Evolutionary conservation across 2,329 filamentous ascomycete genomes (phyloP).

Genomic region (Aureobasidium mangrovei): DNA sequence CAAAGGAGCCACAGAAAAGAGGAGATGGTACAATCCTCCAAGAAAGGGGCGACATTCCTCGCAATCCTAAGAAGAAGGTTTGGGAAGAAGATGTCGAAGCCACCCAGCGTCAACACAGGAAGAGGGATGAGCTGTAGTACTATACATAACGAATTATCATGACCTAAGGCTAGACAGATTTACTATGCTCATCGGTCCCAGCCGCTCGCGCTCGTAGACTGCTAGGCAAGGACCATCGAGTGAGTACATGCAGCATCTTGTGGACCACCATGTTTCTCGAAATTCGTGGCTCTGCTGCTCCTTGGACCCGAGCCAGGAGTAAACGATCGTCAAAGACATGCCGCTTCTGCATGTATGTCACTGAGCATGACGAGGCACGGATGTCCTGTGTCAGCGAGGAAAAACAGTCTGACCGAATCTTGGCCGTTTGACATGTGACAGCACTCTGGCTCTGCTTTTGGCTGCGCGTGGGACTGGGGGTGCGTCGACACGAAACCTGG

Average conservation of each 20-base stretch:
- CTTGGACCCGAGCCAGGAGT: no score
- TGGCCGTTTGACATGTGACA: constrained; percentile 8
- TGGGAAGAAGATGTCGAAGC: constrained; percentile 45
- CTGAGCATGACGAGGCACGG: no score
- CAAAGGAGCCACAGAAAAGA: constrained; percentile 21
- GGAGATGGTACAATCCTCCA: constrained; percentile 40
- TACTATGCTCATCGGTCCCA: no score
- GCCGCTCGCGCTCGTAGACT: no score
- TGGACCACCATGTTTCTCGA: no score
- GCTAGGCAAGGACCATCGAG: no score
- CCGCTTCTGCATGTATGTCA: no score
- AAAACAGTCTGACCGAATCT: neutral
- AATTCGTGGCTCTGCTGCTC: no score
- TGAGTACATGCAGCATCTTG: no score
- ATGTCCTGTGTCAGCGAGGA: no score
- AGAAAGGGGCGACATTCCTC: constrained; percentile 27
- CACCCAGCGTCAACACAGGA: constrained; percentile 20
- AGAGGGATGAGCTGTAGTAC: constrained; percentile 27
- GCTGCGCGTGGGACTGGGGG: neutral
- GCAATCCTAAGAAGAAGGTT: constrained; percentile 54
- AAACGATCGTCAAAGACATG: no score
- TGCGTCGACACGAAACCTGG: no score
- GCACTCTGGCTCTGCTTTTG: neutral
- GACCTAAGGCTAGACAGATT: neutral
- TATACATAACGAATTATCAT: neutral